A percentile compares a stretch with the other conserved stretches of the same genome.
These are phyloP conservation scores for Avena atlantica DNA, from an alignment of 176 grass and related monocot genomes.

Conservation along the genomic window DNA sequence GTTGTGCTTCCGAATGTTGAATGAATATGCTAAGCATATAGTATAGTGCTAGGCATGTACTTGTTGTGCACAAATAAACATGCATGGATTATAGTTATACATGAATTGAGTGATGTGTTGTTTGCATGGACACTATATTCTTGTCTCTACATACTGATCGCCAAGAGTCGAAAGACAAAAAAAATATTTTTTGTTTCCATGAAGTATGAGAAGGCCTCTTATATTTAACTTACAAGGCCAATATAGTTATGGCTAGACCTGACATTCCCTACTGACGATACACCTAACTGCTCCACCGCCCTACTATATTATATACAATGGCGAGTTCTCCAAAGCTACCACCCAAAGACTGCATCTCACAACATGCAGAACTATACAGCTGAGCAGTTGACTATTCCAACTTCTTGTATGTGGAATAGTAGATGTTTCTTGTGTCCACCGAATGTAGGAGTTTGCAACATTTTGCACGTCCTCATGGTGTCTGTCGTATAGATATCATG, in stretches of 20 bases:
- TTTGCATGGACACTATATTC: no score
- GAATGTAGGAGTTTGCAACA: background rate
- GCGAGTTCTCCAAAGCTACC: constrained; percentile 1
- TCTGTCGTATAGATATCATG: background rate
- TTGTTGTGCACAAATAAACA: background rate
- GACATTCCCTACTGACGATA: background rate
- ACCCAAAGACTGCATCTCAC: constrained; percentile 28
- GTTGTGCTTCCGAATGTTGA: background rate
- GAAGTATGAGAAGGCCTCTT: constrained; percentile 18
- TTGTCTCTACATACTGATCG: background rate
- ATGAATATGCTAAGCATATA: background rate
- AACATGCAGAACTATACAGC: constrained; percentile 1
- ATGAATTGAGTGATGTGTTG: background rate
- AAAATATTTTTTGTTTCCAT: no score
- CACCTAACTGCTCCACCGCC: no score
- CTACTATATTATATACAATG: constrained; percentile 43
- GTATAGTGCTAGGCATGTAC: background rate
- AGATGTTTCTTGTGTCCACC: constrained; percentile 11
- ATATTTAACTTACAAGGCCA: constrained; percentile 37
- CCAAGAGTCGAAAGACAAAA: background rate
- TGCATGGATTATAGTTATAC: background rate
- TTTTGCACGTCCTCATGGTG: background rate
- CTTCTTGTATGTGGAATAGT: background rate
- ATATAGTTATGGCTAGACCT: constrained; percentile 17
- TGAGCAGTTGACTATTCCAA: constrained; percentile 3